Percentiles rank a stretch among this genome's conserved stretches.
Evolutionary conservation across 2,329 filamentous ascomycete species (phyloP).

Genomic region (Grosmannia penicillata): DNA sequence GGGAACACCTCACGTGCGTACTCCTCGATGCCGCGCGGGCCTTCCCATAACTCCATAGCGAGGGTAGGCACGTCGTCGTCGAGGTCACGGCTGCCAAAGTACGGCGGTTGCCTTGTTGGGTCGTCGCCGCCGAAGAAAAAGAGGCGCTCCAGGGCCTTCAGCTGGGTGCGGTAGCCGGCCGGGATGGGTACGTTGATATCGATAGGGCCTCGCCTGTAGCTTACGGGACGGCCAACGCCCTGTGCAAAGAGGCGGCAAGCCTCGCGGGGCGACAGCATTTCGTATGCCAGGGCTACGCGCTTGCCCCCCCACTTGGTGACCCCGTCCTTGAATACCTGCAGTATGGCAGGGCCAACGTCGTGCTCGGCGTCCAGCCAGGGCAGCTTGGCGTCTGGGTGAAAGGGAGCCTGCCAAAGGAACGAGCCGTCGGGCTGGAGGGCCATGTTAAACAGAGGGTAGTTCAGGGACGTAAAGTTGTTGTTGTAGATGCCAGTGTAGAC

Average conservation of each 20-base stretch:
- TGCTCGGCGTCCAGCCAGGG: conserved; percentile 96
- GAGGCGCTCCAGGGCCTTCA: conserved; percentile 52
- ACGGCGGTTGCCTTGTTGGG: conserved; percentile 42
- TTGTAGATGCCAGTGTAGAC: conserved; percentile 97
- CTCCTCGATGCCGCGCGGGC: conserved; percentile 78
- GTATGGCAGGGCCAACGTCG: conserved; percentile 79
- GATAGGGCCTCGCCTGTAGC: conserved; percentile 65
- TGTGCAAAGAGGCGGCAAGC: conserved; percentile 67
- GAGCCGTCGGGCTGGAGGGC: conserved; percentile 71
- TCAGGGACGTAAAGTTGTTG: conserved; percentile 92
- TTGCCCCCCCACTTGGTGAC: conserved; percentile 65
- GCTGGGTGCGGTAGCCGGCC: conserved; percentile 73
- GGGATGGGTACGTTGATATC: conserved; percentile 78
- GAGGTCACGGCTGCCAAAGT: conserved; percentile 43
- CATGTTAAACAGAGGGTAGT: conserved; percentile 92
- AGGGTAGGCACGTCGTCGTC: conserved; percentile 55
- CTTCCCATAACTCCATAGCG: conserved; percentile 78
- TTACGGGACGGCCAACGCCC: conserved; percentile 63
- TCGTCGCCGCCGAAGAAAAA: conserved; percentile 37
- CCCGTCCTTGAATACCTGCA: conserved; percentile 93
- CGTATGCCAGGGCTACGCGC: conserved; percentile 78
- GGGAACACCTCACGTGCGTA: conserved; percentile 91
- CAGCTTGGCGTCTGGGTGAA: conserved; percentile 75
- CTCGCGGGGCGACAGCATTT: conserved; percentile 71
- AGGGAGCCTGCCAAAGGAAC: conserved; percentile 87